Base-by-base conservation (phyloP, 257 asterid genomes). In the Solanum chmielewskii region DNA sequence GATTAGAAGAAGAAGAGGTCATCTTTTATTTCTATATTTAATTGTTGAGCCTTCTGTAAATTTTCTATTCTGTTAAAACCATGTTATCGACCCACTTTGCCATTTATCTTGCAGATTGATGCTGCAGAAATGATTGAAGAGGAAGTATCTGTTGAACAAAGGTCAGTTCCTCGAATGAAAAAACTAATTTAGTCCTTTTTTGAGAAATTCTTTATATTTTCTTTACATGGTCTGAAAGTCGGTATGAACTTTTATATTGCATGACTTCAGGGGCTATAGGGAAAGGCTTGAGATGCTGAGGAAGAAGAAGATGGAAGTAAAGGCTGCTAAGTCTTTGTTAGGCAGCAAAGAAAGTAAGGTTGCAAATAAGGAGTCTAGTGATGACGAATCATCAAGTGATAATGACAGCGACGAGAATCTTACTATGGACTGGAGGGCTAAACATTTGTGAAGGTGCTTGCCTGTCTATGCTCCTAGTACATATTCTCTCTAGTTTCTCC, bases 1-100 rank as follows among this genome's bases (percentile, higher is more conserved):
- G 96, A 42, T 44, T 97, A 94, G 98, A 97, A 94, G 99, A 97
- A 91, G 99, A 97, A 88, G 99, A 95, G 99, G 99, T 94, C n/a
- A 87, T 37, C 80, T 78, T 74, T 87, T 35, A 39, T n/a, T 35
- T 1, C 20, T 45, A 77, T 84, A 88, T 33, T 33, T 62, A 87
- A 71, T 69, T 45, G 66, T 78, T 45, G 69, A 81, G 44, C 27
- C 69, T 29, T 81, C 69, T 29, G 21, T 6, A 29, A 47, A 29
- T 47, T 29, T 80, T 49, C 18, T 29, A 1, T 49, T 7, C 44
- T 80, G 29, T 80, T 29, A n/a, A 80, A 80, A 29, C 85, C 85
- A 47, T 81, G 25, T 87, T 21, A 76, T 87, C 82, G 74, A 89
- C 88, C 73, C 83, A 69, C 18, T 77, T 91, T 89, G 60, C 86